Evolutionary conservation across 1,284 basidiomycete genomes (phyloP).

Genomic region (Leccinum holopus): DNA sequence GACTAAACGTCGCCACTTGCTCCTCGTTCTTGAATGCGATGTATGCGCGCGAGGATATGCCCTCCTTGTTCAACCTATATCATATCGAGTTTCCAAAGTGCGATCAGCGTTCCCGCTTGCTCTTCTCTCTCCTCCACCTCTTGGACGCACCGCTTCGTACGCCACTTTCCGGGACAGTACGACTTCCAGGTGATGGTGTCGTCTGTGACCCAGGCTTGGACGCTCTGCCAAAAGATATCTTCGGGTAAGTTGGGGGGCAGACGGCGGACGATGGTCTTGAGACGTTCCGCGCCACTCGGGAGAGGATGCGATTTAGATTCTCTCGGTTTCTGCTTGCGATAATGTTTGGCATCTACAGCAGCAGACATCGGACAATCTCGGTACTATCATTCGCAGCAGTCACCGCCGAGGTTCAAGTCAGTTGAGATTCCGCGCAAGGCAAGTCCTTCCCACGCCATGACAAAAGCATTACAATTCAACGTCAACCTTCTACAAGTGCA

Average conservation of each 20-base stretch:
- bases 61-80: conserved; percentile 73
- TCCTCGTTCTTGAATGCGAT: conserved; percentile 83
- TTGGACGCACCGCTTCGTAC: conserved; percentile 60
- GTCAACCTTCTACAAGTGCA: not conserved
- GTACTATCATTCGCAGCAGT: too few species aligned
- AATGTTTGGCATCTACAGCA: conserved; percentile 16
- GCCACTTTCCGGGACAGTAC: conserved; percentile 68
- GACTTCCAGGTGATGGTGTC: conserved; percentile 69
- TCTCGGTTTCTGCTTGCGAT: conserved; percentile 21
- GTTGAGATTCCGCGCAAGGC: not conserved
- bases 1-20: conserved; percentile 72
- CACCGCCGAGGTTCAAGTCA: not conserved
- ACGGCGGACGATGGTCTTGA: conserved; percentile 88
- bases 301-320: conserved; percentile 15
- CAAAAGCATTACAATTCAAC: not conserved
- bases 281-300: conserved; percentile 46
- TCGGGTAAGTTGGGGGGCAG: conserved; percentile 93
- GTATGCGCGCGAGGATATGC: conserved; percentile 86
- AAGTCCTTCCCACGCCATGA: not conserved
- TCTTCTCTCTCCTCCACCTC: not conserved
- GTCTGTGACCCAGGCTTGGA: conserved; percentile 79
- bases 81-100: not conserved
- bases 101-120: not conserved
- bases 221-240: conserved; percentile 90
- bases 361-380: conserved; percentile 18